Conservation (phyloP, 108 stramenopile genomes). For the Cylindrotheca closterium region DNA sequence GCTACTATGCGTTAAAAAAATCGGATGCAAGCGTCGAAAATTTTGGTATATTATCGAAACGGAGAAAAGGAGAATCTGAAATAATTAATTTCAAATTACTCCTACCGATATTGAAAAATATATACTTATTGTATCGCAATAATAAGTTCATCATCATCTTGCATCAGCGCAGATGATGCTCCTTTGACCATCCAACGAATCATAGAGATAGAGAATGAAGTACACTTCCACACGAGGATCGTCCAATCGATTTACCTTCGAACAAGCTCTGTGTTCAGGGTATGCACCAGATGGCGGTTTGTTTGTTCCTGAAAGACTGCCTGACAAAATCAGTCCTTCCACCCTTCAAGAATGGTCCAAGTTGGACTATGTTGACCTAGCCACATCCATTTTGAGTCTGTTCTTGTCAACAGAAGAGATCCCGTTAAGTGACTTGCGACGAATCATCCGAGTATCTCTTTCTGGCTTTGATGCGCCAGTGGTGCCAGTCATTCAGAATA, state of each 20-base stretch:
- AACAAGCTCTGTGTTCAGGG: constrained; percentile 72
- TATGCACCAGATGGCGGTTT: constrained; percentile 89
- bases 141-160: too few relatives aligned
- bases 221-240: constrained; percentile 68
- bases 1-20: too few relatives aligned
- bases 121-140: too few relatives aligned
- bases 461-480: constrained; percentile 29
- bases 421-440: constrained; percentile 28
- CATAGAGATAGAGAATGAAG: too few relatives aligned
- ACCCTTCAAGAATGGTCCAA: constrained; percentile 49
- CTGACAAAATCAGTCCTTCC: constrained; percentile 28
- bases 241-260: constrained; percentile 52
- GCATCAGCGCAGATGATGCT: too few relatives aligned
- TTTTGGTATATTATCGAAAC: too few relatives aligned
- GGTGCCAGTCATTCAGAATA: constrained; percentile 39
- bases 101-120: too few relatives aligned
- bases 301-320: constrained; percentile 76
- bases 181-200: too few relatives aligned
- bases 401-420: constrained; percentile 61
- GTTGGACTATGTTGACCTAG: constrained; percentile 59
- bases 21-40: too few relatives aligned
- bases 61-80: too few relatives aligned
- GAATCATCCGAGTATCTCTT: constrained; percentile 50
- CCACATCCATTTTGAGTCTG: constrained; percentile 52
- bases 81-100: too few relatives aligned